A percentile compares a stretch with the other conserved stretches of the same genome.
Evolutionary conservation across 345 rosid species (phyloP).

Genomic region (Passiflora organensis): DNA sequence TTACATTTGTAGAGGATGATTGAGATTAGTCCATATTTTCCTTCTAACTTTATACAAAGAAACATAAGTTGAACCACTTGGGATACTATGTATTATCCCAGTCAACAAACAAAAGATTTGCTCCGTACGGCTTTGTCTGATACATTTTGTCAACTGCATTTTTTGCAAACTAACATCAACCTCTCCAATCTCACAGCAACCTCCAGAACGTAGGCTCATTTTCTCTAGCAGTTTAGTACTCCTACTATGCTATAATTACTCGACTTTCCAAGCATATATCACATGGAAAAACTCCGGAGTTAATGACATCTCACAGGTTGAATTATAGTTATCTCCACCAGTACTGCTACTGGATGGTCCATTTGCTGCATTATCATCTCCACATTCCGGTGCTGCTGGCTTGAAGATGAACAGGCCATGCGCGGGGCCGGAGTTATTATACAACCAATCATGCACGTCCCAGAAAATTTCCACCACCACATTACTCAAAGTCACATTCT

Average conservation of each 20-base stretch:
- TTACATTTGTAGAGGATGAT: too few species aligned
- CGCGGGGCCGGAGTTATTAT: conserved; percentile 31
- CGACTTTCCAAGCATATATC: conserved; percentile 55
- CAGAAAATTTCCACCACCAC: conserved; percentile 45
- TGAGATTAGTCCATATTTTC: too few species aligned
- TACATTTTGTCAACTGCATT: too few species aligned
- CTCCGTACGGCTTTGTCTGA: too few species aligned
- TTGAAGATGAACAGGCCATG: conserved; percentile 56
- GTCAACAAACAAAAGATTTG: too few species aligned
- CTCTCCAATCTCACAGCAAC: too few species aligned
- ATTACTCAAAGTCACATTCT: conserved; percentile 39
- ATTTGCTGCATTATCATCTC: not conserved
- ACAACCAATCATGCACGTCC: conserved; percentile 82
- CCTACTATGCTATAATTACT: not conserved
- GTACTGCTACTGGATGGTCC: conserved; percentile 1
- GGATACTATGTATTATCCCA: too few species aligned
- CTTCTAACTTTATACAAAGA: too few species aligned
- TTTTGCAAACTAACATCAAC: too few species aligned
- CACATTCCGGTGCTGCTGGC: conserved; percentile 18
- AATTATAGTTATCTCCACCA: conserved; percentile 11
- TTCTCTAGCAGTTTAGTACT: too few species aligned
- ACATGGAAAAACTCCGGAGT: conserved; percentile 46
- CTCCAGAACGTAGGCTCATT: too few species aligned
- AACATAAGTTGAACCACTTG: too few species aligned
- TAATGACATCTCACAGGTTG: conserved; percentile 14